A percentile compares a stretch with the other conserved stretches of the same genome.
These are phyloP conservation scores for Blastomyces parvus DNA, from an alignment of 2,329 filamentous ascomycete species.

Conservation along the genomic window DNA sequence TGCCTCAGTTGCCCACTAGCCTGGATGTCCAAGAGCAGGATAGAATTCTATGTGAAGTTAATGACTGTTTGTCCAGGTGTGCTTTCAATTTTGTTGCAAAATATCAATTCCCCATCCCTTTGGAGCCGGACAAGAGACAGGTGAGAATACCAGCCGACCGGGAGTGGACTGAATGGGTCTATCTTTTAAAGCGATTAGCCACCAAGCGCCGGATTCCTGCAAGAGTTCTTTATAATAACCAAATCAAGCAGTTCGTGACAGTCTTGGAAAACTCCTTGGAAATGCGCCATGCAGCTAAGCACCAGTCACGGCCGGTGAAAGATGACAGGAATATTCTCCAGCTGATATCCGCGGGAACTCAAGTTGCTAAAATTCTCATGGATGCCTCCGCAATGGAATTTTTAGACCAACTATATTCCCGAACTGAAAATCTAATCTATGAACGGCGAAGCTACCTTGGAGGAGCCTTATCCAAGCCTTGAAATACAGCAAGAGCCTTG, in stretches of 20 bases:
- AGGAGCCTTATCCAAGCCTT: slow-evolving; percentile 25
- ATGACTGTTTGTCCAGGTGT: slow-evolving; percentile 74
- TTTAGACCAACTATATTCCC: slow-evolving; percentile 70
- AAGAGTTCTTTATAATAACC: slow-evolving; percentile 73
- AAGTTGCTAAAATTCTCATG: slow-evolving; percentile 79
- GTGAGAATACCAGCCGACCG: slow-evolving; percentile 65
- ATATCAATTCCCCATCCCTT: slow-evolving; percentile 80
- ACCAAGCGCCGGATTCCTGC: slow-evolving; percentile 80
- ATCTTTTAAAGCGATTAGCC: slow-evolving; percentile 72
- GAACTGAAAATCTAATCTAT: slow-evolving; percentile 69
- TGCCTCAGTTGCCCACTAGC: slow-evolving; percentile 73
- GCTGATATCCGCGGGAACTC: slow-evolving; percentile 75
- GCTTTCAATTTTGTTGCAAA: slow-evolving; percentile 86
- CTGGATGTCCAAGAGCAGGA: slow-evolving; percentile 78
- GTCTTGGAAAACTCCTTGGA: slow-evolving; percentile 81
- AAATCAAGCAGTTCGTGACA: slow-evolving; percentile 85
- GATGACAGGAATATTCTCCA: slow-evolving; percentile 84
- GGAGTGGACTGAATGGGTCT: slow-evolving; percentile 90
- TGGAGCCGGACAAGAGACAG: slow-evolving; percentile 72
- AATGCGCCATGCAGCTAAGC: slow-evolving; percentile 76
- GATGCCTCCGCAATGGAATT: slow-evolving; percentile 76
- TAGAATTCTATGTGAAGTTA: slow-evolving; percentile 67
- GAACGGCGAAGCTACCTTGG: slow-evolving; percentile 44
- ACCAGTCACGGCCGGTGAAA: slow-evolving; percentile 72
- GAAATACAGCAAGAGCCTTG: neutral